Base-by-base conservation (phyloP, 345 rosid genomes). In the Draba incana region DNA sequence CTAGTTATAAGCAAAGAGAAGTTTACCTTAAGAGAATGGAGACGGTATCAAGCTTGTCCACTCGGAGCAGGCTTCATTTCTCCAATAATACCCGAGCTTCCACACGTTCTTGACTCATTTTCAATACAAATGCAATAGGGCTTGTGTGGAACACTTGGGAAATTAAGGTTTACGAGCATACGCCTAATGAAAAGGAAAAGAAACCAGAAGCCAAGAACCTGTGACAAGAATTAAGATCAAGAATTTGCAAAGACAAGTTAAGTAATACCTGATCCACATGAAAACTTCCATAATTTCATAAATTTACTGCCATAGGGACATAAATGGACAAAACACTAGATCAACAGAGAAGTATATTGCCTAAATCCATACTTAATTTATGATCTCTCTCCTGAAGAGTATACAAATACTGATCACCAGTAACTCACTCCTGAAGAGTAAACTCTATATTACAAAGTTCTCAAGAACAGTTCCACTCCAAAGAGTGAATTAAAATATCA, bases 141-240 rank as follows among this genome's bases (percentile, higher is more conserved):
- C 45, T 6, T 51, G 27, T 24, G 57, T 50, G 35, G 31, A 50
- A 48, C 12, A 33, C 30, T 13, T 24, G 4, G 25, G 14, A 28
- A 45, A 44, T 30, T 20, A 10, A 55, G 23, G 8, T 13, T 54
- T 24, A 24, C 51, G 11, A 53, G 30, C 10, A 52, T 49, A 20
- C 10, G 30, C 60, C 12, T 52, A 2, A 13, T 12, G n/a, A 56
- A 46, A 16, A 38, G 35, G 14, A 45, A 56, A 55, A 45, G 13
- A 31, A 42, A 43, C 43, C 71, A 30, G 52, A 50, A 44, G 45
- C 53, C 41, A 52, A 66, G 69, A 56, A 25, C 64, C 64, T 68
- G 64, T 25, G 27, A 27, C 41, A 47, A 69, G 42, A 57, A 28
- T 58, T 4, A 47, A 24, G 24, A 14, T 33, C 27, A 23, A 55